These are phyloP conservation scores for Saturnispora kantuleensis DNA, from an alignment of 805 yeast species.

Conservation along the genomic window DNA sequence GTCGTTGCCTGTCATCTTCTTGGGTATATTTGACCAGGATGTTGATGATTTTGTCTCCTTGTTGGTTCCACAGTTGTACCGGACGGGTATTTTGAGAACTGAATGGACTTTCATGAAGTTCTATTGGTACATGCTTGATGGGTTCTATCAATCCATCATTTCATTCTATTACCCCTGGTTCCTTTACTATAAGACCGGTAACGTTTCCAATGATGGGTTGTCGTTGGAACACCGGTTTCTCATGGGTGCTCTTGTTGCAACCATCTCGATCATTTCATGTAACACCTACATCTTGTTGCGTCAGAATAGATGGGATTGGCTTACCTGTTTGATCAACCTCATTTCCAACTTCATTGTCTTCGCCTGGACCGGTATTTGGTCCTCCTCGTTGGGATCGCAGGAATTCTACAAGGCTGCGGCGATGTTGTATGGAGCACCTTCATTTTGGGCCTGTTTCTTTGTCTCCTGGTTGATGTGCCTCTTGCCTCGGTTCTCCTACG, in stretches of 20 bases:
- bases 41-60: slow-evolving; percentile 60
- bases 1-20: slow-evolving; percentile 66
- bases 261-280: slow-evolving; percentile 59
- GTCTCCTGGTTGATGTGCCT: slow-evolving; percentile 56
- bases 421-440: slow-evolving; percentile 48
- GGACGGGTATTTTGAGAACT: slow-evolving; percentile 57
- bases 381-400: slow-evolving; percentile 38
- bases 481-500: slow-evolving; percentile 57
- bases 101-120: slow-evolving; percentile 68
- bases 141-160: slow-evolving; percentile 62
- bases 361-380: slow-evolving; percentile 79
- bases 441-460: slow-evolving; percentile 60
- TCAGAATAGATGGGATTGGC: slow-evolving; percentile 78
- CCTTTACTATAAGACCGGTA: slow-evolving; percentile 30
- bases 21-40: slow-evolving; percentile 77
- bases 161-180: slow-evolving; percentile 69
- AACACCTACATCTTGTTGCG: slow-evolving; percentile 56
- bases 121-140: slow-evolving; percentile 67
- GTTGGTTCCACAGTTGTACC: slow-evolving; percentile 65
- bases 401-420: slow-evolving; percentile 64
- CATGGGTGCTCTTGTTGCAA: slow-evolving; percentile 59
- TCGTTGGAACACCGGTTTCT: slow-evolving; percentile 61
- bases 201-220: slow-evolving; percentile 37
- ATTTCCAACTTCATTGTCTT: slow-evolving; percentile 52
- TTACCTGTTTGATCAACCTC: slow-evolving; percentile 43